Conservation (phyloP, 345 rosid genomes). For the Linum usitatissimum region DNA sequence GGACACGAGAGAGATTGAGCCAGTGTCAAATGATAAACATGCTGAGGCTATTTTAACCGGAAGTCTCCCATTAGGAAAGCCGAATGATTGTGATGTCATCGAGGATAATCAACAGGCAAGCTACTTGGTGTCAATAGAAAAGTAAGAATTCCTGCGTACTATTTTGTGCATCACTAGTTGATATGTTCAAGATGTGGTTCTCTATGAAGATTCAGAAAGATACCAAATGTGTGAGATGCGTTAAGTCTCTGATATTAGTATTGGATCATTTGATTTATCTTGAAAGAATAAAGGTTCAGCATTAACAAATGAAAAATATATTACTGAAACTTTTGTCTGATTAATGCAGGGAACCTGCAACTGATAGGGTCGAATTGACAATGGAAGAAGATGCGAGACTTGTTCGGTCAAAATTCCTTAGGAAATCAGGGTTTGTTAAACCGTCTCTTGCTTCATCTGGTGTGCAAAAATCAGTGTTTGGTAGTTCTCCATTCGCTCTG, state of each 20-base stretch:
- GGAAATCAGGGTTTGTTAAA: constrained; percentile 23
- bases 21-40: constrained; percentile 12
- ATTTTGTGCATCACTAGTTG: neutral
- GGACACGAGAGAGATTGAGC: constrained; percentile 11
- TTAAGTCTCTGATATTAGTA: neutral
- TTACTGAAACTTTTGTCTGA: neutral
- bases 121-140: constrained; percentile 21
- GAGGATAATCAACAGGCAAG: constrained; percentile 19
- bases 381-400: constrained; percentile 32
- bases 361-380: constrained; percentile 14
- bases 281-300: neutral
- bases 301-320: too few relatives aligned
- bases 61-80: constrained; percentile 14
- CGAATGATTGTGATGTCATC: constrained; percentile 14
- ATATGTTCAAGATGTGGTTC: neutral
- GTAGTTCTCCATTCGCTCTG: constrained; percentile 19
- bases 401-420: constrained; percentile 25
- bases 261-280: neutral
- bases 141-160: constrained; percentile 27
- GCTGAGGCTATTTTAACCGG: constrained; percentile 15
- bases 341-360: constrained; percentile 21
- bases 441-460: constrained; percentile 20
- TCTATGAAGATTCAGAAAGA: neutral
- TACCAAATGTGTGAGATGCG: neutral
- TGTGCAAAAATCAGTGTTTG: constrained; percentile 21